Base-by-base conservation (phyloP, 148 eudicot genomes). In the Cornus kousa region DNA sequence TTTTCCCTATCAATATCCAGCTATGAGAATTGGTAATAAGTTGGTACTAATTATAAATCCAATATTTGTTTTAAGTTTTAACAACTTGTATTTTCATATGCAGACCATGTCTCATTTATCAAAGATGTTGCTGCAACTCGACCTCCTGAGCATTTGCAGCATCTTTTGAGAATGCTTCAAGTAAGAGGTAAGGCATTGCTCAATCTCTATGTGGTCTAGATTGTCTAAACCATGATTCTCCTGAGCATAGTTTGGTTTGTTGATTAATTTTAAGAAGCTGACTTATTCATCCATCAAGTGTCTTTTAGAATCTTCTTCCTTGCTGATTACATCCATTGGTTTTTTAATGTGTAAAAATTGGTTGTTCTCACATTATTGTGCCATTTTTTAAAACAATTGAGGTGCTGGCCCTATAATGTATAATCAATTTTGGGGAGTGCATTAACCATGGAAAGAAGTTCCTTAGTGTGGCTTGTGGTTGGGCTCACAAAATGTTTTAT, bases 71-170 rank as follows among this genome's bases (percentile, higher is more conserved):
- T 32, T 28, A 28, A 28, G 28, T 5, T 23, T 73, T 55, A 39
- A 66, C 24, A 17, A 14, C 50, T 19, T 72, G 0, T 0, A 7
- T 68, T 78, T 74, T 83, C 75, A 68, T 78, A 72, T 83, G 84
- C 91, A 93, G 97, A 91, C 77, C 99, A 96, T 67, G 79, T 87
- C 43, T 88, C 91, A 46, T 96, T 90, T 73, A 88, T 96, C 76
- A 85, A 92, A 81, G 97, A 92, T 73, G 93, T 93, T n/a, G 99
- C 99, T 40, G 90, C 84, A 65, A 84, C 91, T 69, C 86, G 87
- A 81, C 86, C 91, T 9, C 98, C 99, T 1, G 89, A 89, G 89
- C 87, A 86, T 83, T 84, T 96, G 89, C 91, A 87, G 82, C 87
- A 87, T 57, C 87, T 96, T 84, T 79, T 93, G 80, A 90, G 88